Conservation (phyloP, 192 early-diverging fungal genomes). For the Coemansia sp. region DNA sequence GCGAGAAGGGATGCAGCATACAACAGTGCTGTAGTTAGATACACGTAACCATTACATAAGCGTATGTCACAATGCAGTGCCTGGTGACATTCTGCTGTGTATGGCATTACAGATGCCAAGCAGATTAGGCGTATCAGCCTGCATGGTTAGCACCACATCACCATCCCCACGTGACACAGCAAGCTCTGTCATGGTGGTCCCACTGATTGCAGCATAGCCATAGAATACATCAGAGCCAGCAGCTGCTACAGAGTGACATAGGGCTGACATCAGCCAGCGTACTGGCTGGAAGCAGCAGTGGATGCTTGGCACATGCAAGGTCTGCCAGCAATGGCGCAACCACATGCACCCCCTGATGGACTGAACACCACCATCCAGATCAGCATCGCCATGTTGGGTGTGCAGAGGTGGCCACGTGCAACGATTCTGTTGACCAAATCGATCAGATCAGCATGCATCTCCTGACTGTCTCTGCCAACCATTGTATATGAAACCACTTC, state of each 20-base stretch:
- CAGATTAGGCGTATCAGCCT: slow-evolving; percentile 2
- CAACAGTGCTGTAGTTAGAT: no score
- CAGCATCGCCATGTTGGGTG: not conserved
- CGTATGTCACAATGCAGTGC: not conserved
- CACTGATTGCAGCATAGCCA: slow-evolving; percentile 38
- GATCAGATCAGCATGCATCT: slow-evolving; percentile 11
- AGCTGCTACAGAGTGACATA: not conserved
- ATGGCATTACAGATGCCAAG: slow-evolving; percentile 18
- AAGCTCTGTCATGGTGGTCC: slow-evolving; percentile 30
- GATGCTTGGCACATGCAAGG: not conserved
- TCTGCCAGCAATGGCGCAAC: slow-evolving; percentile 21
- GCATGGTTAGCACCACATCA: not conserved
- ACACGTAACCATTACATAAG: not conserved
- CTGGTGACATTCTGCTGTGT: not conserved
- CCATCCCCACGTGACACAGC: not conserved
- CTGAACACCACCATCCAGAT: slow-evolving; percentile 51
- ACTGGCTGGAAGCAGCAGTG: not conserved
- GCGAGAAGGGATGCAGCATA: no score
- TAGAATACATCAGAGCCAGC: slow-evolving; percentile 2
- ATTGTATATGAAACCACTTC: slow-evolving; percentile 34
- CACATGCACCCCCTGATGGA: slow-evolving; percentile 44
- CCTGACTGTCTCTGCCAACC: slow-evolving; percentile 4
- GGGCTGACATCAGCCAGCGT: not conserved
- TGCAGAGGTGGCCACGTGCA: not conserved
- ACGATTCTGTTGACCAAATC: slow-evolving; percentile 12